Evolutionary conservation across 805 yeast species (phyloP).

Genomic region (Alloascoidea africana): DNA sequence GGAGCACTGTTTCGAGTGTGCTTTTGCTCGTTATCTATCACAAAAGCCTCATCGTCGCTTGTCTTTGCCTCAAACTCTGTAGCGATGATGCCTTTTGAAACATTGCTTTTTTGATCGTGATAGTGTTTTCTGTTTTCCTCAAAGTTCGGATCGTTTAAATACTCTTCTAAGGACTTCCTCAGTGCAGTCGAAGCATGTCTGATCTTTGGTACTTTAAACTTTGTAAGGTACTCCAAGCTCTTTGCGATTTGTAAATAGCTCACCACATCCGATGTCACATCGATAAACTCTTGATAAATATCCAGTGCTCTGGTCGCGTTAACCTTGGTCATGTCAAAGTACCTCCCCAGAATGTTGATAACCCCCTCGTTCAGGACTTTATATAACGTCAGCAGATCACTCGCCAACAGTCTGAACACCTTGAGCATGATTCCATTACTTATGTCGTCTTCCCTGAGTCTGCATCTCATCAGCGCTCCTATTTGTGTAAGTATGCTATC

Average conservation of each 20-base stretch:
- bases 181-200: conserved; percentile 80
- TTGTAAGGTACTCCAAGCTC: conserved; percentile 57
- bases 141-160: conserved; percentile 51
- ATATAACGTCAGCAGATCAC: conserved; percentile 55
- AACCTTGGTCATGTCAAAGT: conserved; percentile 56
- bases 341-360: conserved; percentile 62
- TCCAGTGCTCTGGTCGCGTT: conserved; percentile 61
- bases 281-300: conserved; percentile 58
- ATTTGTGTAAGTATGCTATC: conserved; percentile 67
- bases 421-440: conserved; percentile 59
- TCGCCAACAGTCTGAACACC: conserved; percentile 57
- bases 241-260: conserved; percentile 65
- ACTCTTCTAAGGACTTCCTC: conserved; percentile 59
- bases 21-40: too few relatives aligned
- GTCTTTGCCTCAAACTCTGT: too few relatives aligned
- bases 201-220: conserved; percentile 66
- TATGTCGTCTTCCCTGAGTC: conserved; percentile 49
- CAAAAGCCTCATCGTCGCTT: too few relatives aligned
- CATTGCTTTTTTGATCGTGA: too few relatives aligned
- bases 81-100: too few relatives aligned
- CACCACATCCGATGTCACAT: conserved; percentile 60
- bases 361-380: conserved; percentile 74
- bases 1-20: too few relatives aligned
- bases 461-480: conserved; percentile 43
- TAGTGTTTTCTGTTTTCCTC: conserved; percentile 49